A percentile compares a stretch with the other conserved stretches of the same genome.
phyloP scores from a whole-genome alignment of 148 eudicot species.

The Pharnaceum exiguum region DNA sequence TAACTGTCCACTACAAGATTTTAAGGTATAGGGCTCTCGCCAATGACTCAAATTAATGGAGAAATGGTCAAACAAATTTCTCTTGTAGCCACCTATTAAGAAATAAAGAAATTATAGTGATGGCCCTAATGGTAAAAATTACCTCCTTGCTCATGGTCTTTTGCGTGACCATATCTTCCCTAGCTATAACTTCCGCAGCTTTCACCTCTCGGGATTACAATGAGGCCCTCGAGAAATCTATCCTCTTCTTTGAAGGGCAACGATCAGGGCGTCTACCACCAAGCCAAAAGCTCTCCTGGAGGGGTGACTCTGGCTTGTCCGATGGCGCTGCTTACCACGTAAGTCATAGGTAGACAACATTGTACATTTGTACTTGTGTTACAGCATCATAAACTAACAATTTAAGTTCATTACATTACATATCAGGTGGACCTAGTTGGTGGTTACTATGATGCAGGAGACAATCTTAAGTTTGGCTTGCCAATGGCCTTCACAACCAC shows the following conservation, averaged over 20 bases:
- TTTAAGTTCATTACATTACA: background rate
- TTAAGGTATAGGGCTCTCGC: too few relatives aligned
- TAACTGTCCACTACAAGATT: too few relatives aligned
- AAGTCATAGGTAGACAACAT: background rate
- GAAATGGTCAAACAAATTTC: too few relatives aligned
- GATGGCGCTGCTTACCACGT: slow-evolving; percentile 34
- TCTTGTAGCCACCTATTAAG: too few relatives aligned
- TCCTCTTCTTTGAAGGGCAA: slow-evolving; percentile 85
- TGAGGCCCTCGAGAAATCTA: slow-evolving; percentile 79
- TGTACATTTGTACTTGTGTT: background rate
- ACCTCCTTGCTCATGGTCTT: too few relatives aligned
- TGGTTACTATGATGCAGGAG: slow-evolving; percentile 97
- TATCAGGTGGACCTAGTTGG: slow-evolving; percentile 75
- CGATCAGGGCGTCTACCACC: slow-evolving; percentile 64
- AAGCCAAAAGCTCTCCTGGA: slow-evolving; percentile 52
- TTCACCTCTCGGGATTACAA: too few relatives aligned
- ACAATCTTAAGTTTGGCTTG: slow-evolving; percentile 85
- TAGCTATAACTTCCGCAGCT: too few relatives aligned
- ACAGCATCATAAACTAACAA: background rate
- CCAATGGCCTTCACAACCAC: slow-evolving; percentile 90
- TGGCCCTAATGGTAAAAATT: too few relatives aligned
- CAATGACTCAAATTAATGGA: too few relatives aligned
- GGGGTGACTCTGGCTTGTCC: slow-evolving; percentile 49
- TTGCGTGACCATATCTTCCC: too few relatives aligned
- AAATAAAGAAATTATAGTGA: too few relatives aligned